Evolutionary conservation across 768 basidiomycete genomes (phyloP).

Genomic region (Phlebiopsis flavidoalba): DNA sequence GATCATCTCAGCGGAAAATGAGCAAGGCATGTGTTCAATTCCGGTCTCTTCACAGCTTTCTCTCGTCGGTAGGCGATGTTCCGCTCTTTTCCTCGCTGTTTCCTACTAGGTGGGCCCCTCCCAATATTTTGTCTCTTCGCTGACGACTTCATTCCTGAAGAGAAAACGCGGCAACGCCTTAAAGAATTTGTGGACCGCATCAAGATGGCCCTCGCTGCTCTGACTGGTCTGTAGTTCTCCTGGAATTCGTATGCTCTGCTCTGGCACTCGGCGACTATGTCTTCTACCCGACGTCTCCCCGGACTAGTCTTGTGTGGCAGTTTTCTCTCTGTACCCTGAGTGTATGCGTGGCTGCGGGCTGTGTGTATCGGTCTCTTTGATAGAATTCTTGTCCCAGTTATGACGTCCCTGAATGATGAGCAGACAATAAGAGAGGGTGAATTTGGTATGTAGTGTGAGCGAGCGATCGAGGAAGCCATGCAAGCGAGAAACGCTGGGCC

Average conservation of each 20-base stretch:
- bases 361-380: not conserved
- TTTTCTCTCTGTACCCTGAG: not conserved
- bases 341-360: not conserved
- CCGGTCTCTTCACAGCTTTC: conserved; percentile 2
- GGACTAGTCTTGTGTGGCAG: not conserved
- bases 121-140: not conserved
- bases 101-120: not conserved
- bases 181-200: conserved; percentile 29
- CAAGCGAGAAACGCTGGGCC: conserved; percentile 2
- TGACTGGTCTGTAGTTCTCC: conserved; percentile 17
- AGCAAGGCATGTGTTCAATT: conserved; percentile 31
- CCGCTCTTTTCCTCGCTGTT: not conserved
- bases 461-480: not conserved
- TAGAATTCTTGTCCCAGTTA: not conserved
- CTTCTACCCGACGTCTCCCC: not conserved
- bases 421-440: conserved; percentile 2
- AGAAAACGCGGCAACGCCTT: conserved; percentile 27
- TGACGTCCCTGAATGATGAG: not conserved
- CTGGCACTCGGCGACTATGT: not conserved
- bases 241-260: not conserved
- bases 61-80: conserved; percentile 24
- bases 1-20: conserved; percentile 25
- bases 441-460: not conserved
- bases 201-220: conserved; percentile 29
- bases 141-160: conserved; percentile 13